These are phyloP conservation scores for Naganishia randhawae DNA, from an alignment of 768 basidiomycete species.

Conservation along the genomic window DNA sequence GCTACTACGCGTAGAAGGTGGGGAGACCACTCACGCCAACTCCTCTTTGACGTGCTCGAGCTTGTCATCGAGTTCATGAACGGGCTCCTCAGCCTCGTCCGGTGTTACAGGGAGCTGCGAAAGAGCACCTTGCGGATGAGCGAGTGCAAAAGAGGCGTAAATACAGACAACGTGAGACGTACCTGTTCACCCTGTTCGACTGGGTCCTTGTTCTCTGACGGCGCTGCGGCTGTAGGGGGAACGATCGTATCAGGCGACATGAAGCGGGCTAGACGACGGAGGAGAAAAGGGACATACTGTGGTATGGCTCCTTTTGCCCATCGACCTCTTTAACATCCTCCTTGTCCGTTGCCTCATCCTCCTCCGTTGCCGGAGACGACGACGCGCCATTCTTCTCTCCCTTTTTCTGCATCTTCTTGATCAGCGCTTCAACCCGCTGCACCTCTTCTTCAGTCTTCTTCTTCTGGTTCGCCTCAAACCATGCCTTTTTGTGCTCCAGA, in stretches of 20 bases:
- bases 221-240: slow-evolving; percentile 42
- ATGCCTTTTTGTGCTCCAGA: slow-evolving; percentile 86
- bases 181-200: slow-evolving; percentile 44
- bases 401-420: slow-evolving; percentile 50
- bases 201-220: slow-evolving; percentile 35
- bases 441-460: slow-evolving; percentile 50
- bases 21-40: too few species aligned
- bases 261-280: background rate
- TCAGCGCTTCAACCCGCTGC: slow-evolving; percentile 46
- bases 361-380: too few species aligned
- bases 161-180: background rate
- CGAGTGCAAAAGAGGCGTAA: background rate
- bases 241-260: background rate
- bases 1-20: too few species aligned
- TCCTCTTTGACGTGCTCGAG: slow-evolving; percentile 26
- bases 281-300: slow-evolving; percentile 38
- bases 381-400: slow-evolving; percentile 21
- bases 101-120: slow-evolving; percentile 16
- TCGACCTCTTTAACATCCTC: slow-evolving; percentile 29
- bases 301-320: slow-evolving; percentile 44
- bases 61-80: slow-evolving; percentile 23
- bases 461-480: slow-evolving; percentile 89
- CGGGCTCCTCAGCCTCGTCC: slow-evolving; percentile 2
- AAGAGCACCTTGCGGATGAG: background rate
- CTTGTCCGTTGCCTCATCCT: too few species aligned